Base-by-base conservation (phyloP, 2,329 filamentous ascomycete genomes). In the Clonostachys sp. region DNA sequence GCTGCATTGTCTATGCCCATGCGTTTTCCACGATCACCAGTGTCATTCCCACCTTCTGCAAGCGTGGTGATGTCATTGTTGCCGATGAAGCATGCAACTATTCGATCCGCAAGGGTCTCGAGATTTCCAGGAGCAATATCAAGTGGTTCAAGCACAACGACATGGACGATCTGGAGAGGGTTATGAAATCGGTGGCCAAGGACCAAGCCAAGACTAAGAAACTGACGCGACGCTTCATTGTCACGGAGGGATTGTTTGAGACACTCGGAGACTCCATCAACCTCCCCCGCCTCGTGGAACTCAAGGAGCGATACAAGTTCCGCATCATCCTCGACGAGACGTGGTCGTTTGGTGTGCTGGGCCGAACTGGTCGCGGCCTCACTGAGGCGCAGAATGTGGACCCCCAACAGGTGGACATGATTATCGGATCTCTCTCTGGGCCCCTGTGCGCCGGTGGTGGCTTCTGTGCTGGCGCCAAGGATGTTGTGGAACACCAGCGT, bases 301-400 rank as follows among this genome's bases (percentile, higher is more conserved):
- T 99, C 56, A 96, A 96, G 70, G 84, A 91, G 56, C 89, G 87
- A 65, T 96, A 97, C 80, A 99, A 96, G 72, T 99, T 97, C 74
- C 90, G 94, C 58, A 81, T 99, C 48, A 95, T 97, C 55, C 83
- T 99, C 36, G 94, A 99, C 65, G 94, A 99, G 73, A 96, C 91
- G 2, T 95, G 89, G 86, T 96, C 91, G 1, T 99, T 97, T 63
- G 95, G 92, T 50, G 88, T 97, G 16, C 80, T 99, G 6, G 94
- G 94, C 43, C 81, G 91, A 51, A 96, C 90, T 24, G 95, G 94
- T 17, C 86, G 91, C 45, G 94, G 94, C 50, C 77, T 97, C 38
- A 97, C 94, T 1, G 95, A 99, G 72, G 89, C 92, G 6, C 94
- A 97, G 62, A 96, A 97, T 57, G 92, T 99, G 16, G 94, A 97